Evolutionary conservation across 1,284 basidiomycete species (phyloP).

Genomic region (Ganoderma leucocontextum): DNA sequence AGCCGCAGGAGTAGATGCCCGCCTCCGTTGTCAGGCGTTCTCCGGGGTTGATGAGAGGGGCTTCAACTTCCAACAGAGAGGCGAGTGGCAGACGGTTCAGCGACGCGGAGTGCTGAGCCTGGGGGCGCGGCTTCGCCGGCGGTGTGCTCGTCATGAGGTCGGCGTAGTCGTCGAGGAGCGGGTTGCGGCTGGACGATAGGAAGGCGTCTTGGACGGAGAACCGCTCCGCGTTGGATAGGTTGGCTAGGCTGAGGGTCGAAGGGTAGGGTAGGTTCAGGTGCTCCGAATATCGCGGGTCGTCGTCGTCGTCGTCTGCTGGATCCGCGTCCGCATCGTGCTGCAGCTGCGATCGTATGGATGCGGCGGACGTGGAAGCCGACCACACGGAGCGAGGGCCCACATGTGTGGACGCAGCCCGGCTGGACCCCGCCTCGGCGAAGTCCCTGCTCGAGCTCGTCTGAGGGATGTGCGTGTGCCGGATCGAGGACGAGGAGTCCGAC

Average conservation of each 20-base stretch:
- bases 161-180: slow-evolving; percentile 10
- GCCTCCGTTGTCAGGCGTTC: background rate
- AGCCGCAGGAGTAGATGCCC: background rate
- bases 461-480: slow-evolving; percentile 13
- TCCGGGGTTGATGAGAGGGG: background rate
- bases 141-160: slow-evolving; percentile 27
- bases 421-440: slow-evolving; percentile 3
- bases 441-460: slow-evolving; percentile 13
- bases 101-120: background rate
- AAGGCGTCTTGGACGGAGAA: slow-evolving; percentile 26
- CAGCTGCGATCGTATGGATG: slow-evolving; percentile 9
- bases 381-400: slow-evolving; percentile 17
- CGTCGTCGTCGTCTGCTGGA: slow-evolving; percentile 1
- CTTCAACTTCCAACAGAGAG: background rate
- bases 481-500: slow-evolving; percentile 22
- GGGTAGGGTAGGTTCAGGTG: background rate
- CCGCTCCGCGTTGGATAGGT: slow-evolving; percentile 20
- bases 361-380: slow-evolving; percentile 21
- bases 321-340: background rate
- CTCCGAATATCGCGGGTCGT: background rate
- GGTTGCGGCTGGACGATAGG: slow-evolving; percentile 14
- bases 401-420: slow-evolving; percentile 22
- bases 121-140: slow-evolving; percentile 14
- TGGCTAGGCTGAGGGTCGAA: slow-evolving; percentile 10
- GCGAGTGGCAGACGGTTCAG: background rate